These are phyloP conservation scores for Alisma plantagoaquatica DNA, from an alignment of 106 monocot genomes.

Conservation along the genomic window DNA sequence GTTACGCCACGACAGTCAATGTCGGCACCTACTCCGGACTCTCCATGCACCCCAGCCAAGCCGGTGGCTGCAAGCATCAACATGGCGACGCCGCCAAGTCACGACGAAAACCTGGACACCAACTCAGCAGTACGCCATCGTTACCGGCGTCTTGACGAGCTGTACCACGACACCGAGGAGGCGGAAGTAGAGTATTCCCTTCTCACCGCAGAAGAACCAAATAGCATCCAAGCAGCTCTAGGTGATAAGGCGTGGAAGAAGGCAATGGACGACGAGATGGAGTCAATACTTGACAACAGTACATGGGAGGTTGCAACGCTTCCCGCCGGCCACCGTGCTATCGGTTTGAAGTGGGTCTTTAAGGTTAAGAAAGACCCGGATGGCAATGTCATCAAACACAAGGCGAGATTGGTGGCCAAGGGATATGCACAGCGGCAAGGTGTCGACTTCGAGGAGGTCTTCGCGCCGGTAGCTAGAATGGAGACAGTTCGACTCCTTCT, in stretches of 20 bases:
- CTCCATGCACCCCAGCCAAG: background rate
- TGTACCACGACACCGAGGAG: background rate
- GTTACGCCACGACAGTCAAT: background rate
- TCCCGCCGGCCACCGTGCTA: background rate
- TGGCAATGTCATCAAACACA: background rate
- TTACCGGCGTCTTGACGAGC: background rate
- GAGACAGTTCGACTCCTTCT: background rate
- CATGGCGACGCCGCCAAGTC: background rate
- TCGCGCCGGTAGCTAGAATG: background rate
- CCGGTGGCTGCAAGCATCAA: background rate
- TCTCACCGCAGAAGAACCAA: background rate
- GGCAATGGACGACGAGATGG: too few relatives aligned
- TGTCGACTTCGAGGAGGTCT: background rate
- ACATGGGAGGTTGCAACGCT: too few relatives aligned
- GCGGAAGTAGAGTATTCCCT: background rate
- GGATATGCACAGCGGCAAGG: background rate
- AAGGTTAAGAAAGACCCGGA: background rate
- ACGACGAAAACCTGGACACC: background rate
- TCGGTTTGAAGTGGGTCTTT: conserved; percentile 1
- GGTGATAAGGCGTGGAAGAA: too few relatives aligned
- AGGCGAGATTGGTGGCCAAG: background rate
- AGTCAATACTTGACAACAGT: too few relatives aligned
- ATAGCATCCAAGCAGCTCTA: background rate
- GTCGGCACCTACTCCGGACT: background rate
- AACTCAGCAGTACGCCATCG: background rate